Percentiles rank a stretch among this genome's conserved stretches.
These are phyloP conservation scores for Tuctoria greenei DNA, from an alignment of 176 grass and related monocot species.

Conservation along the genomic window DNA sequence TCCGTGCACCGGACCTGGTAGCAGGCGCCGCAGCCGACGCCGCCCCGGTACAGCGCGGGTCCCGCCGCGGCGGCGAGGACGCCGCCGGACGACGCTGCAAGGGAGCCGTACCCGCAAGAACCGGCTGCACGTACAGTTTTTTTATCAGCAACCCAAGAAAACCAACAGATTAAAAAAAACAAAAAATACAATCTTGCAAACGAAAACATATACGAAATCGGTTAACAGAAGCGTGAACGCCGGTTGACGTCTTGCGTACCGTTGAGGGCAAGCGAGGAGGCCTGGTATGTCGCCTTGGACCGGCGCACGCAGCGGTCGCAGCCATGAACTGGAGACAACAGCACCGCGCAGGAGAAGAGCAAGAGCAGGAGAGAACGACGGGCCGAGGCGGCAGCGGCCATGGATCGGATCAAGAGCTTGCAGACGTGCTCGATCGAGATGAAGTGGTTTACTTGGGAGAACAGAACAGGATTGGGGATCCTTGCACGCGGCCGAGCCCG, in stretches of 20 bases:
- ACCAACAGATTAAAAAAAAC: neutral
- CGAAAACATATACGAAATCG: too few relatives aligned
- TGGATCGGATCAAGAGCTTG: neutral
- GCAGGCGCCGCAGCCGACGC: conserved; percentile 73
- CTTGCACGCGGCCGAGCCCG: neutral
- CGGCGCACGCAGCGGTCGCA: conserved; percentile 62
- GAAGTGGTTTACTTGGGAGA: neutral
- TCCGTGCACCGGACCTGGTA: conserved; percentile 71
- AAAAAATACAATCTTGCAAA: neutral
- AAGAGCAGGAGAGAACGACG: neutral
- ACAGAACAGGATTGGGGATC: neutral
- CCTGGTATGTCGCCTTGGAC: conserved; percentile 40
- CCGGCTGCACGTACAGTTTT: conserved; percentile 36
- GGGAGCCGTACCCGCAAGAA: conserved; percentile 69
- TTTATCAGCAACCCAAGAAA: neutral
- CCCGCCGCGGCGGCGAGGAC: conserved; percentile 62
- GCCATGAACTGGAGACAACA: conserved; percentile 3
- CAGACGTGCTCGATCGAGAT: neutral
- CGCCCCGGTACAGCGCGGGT: conserved; percentile 51
- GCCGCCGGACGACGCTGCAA: conserved; percentile 48
- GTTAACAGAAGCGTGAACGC: neutral
- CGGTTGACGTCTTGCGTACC: conserved; percentile 13
- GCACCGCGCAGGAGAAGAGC: neutral
- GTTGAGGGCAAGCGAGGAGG: conserved; percentile 46
- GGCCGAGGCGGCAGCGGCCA: neutral